Base-by-base conservation (phyloP, 805 yeast genomes). In the Jamesozyma spencerorum region DNA sequence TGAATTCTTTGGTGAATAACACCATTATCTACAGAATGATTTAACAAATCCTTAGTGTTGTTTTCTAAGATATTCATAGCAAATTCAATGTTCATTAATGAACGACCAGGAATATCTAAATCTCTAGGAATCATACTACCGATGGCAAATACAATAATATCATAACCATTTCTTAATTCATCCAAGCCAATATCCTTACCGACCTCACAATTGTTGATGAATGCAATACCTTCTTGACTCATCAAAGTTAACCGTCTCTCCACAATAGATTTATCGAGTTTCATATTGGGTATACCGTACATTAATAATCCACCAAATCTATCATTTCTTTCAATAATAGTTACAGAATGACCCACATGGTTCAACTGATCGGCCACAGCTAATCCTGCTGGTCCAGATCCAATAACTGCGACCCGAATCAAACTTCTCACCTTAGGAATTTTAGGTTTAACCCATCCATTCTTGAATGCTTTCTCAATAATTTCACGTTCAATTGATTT, bases 241-340 rank as follows among this genome's bases (percentile, higher is more conserved):
- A 90, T 69, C 61, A 92, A 71, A 59, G 90, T 94, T 43, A 92
- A 74, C 72, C 97, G 86, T 61, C 97, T 79, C 69, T 86, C 84
- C 45, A 90, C 96, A 59, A 92, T 76, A 18, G 80, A 70, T 72
- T 90, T 90, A 66, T 90, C 98, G 54, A 90, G 74, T 70, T 90
- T 90, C 98, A 90, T 90, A 72, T 90, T 90, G 53, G 98, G 98
- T 66, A 90, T 90, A 77, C 98, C 98, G 64, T 90, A 90, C 97
- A 92, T 92, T 68, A 90, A 66, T 60, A 90, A 72, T 42, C 98
- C 98, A 72, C 98, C 98, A 37, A 90, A 83, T 63, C 97, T 78
- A 68, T 92, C 97, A 39, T 88, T 72, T 62, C 97, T 79, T 69
- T 90, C 98, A 63, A 81, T 90, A 36, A 90, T 92, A 28, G 88